Evolutionary conservation across 805 yeast genomes (phyloP).

Genomic region (Diddensiella transvaalensis): DNA sequence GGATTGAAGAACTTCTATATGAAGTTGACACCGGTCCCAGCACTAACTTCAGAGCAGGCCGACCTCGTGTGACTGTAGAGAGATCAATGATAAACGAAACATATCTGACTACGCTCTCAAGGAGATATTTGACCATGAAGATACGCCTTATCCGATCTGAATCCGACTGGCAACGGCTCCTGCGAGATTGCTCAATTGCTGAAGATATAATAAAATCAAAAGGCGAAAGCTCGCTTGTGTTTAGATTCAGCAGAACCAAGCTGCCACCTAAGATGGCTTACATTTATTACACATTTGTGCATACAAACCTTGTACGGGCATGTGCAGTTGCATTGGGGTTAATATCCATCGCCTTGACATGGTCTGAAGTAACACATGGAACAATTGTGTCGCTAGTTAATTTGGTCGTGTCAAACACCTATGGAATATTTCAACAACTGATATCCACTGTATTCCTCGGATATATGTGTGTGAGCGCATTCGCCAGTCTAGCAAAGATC

Average conservation of each 20-base stretch:
- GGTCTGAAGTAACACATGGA: conserved; percentile 73
- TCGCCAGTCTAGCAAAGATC: conserved; percentile 61
- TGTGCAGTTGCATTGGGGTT: conserved; percentile 41
- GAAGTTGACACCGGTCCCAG: conserved; percentile 32
- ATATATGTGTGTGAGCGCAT: conserved; percentile 66
- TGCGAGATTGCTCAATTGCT: conserved; percentile 46
- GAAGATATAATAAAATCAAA: conserved; percentile 56
- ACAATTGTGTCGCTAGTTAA: conserved; percentile 62
- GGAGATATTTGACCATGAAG: conserved; percentile 49
- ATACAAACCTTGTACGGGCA: conserved; percentile 46
- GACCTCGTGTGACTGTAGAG: conserved; percentile 20
- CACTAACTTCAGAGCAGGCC: conserved; percentile 10
- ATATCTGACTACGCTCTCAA: conserved; percentile 50
- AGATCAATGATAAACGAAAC: conserved; percentile 32
- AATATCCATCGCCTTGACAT: conserved; percentile 54
- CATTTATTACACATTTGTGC: conserved; percentile 39
- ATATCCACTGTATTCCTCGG: conserved; percentile 47
- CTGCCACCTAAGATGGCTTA: conserved; percentile 43
- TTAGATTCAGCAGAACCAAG: conserved; percentile 28
- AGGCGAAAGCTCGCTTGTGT: conserved; percentile 27
- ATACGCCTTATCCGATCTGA: conserved; percentile 52
- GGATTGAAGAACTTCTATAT: conserved; percentile 60
- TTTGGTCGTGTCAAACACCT: conserved; percentile 37
- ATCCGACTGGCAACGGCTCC: conserved; percentile 52
- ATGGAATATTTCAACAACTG: conserved; percentile 39